Conservation (phyloP, 192 early-diverging fungal species). For the Coemansia aciculifera region DNA sequence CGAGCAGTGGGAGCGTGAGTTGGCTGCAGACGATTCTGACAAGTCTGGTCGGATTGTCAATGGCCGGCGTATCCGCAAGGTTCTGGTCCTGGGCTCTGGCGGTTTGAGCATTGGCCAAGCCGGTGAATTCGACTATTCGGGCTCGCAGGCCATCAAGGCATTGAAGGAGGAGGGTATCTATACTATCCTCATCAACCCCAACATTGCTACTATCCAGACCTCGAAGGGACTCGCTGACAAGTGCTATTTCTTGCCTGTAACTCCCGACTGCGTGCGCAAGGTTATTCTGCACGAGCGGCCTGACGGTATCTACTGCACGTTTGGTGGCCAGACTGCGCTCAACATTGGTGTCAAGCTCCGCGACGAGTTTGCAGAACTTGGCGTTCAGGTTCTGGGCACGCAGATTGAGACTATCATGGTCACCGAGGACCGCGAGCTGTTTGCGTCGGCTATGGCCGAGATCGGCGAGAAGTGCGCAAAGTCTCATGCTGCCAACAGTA, state of each 20-base stretch:
- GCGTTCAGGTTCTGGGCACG: constrained; percentile 93
- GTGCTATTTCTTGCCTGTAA: constrained; percentile 97
- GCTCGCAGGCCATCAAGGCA: constrained; percentile 96
- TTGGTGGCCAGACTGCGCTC: constrained; percentile 98
- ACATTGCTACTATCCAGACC: constrained; percentile 99
- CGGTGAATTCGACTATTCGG: constrained; percentile 99
- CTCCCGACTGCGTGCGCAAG: constrained; percentile 91
- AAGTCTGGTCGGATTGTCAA: constrained; percentile 54
- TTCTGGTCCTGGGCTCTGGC: constrained; percentile 93
- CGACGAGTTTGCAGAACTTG: constrained; percentile 82
- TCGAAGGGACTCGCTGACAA: constrained; percentile 96
- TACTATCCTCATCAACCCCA: constrained; percentile 98
- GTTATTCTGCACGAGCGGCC: constrained; percentile 94
- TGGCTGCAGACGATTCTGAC: constrained; percentile 40
- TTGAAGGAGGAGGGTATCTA: constrained; percentile 96
- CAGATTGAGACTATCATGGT: constrained; percentile 93
- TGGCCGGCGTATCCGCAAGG: constrained; percentile 80
- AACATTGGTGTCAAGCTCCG: constrained; percentile 91
- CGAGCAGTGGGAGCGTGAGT: constrained; percentile 50
- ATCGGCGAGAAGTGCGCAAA: constrained; percentile 93
- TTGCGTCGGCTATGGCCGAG: constrained; percentile 80
- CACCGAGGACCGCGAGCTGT: constrained; percentile 96
- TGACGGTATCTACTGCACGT: constrained; percentile 98
- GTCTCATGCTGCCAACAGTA: constrained; percentile 74
- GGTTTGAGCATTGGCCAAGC: constrained; percentile 98